Conservation (phyloP, 169 alveolate genomes). For the Plasmodium gaboni region DNA sequence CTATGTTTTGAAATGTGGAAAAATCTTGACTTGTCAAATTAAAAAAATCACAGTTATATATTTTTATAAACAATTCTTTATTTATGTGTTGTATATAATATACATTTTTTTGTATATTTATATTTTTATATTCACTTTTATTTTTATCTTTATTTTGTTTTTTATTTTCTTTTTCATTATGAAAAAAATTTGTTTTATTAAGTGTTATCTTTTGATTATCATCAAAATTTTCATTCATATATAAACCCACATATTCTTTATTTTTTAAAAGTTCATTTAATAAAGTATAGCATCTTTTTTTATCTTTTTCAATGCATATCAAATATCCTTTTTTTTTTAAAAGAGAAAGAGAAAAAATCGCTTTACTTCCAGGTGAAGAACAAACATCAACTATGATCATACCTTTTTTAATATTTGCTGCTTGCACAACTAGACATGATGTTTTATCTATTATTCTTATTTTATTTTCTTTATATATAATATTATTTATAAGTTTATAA, state of each 20-base stretch:
- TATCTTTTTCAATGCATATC: conserved; percentile 67
- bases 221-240: conserved; percentile 26
- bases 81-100: conserved; percentile 59
- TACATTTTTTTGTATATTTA: neutral
- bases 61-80: conserved; percentile 35
- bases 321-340: conserved; percentile 61
- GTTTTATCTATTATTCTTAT: conserved; percentile 73
- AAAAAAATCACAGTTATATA: conserved; percentile 66
- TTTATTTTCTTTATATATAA: conserved; percentile 25
- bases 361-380: conserved; percentile 76
- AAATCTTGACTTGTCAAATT: conserved; percentile 14
- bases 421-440: conserved; percentile 65
- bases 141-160: no score
- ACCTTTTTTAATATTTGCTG: conserved; percentile 62
- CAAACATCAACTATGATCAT: conserved; percentile 65
- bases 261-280: conserved; percentile 57
- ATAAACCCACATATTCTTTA: conserved; percentile 27
- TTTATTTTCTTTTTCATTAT: conserved; percentile 6
- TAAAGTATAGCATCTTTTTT: conserved; percentile 57
- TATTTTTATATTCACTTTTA: no score
- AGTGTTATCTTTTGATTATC: conserved; percentile 17
- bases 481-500: conserved; percentile 9
- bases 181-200: conserved; percentile 4
- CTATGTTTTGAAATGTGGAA: conserved; percentile 7
- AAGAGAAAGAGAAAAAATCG: conserved; percentile 16